Conservation (phyloP, 2,329 filamentous ascomycete species). For the Pseudocercospora macadamiae region DNA sequence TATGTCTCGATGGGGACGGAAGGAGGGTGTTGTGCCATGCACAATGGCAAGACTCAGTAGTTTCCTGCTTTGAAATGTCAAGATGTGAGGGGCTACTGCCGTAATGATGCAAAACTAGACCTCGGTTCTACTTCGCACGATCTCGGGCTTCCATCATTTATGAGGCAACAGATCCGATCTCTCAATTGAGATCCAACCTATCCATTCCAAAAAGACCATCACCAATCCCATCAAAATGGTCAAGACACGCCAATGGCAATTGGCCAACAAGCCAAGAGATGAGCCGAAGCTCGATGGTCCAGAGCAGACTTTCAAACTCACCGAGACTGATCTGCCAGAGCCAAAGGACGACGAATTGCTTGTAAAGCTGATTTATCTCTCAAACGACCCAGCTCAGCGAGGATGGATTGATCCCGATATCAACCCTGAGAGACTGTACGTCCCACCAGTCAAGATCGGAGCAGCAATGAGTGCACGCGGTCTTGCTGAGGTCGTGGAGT, state of each 20-base stretch:
- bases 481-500: conserved; percentile 44
- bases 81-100: neutral
- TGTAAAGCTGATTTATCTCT: conserved; percentile 51
- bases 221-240: conserved; percentile 60
- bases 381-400: conserved; percentile 58
- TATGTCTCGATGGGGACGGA: neutral
- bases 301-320: conserved; percentile 46
- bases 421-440: conserved; percentile 50
- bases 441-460: conserved; percentile 47
- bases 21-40: neutral
- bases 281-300: conserved; percentile 42
- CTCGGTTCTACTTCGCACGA: neutral
- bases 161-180: neutral
- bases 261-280: conserved; percentile 44
- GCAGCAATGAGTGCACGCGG: conserved; percentile 43
- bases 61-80: neutral
- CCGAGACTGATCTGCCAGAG: conserved; percentile 33
- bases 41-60: neutral
- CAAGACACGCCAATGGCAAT: conserved; percentile 47
- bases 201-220: no score
- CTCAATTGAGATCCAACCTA: no score
- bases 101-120: neutral
- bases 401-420: conserved; percentile 50
- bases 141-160: neutral
- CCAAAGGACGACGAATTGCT: conserved; percentile 48